Conservation (phyloP, 176 grass and related monocot species). For the Phragmites australis region DNA sequence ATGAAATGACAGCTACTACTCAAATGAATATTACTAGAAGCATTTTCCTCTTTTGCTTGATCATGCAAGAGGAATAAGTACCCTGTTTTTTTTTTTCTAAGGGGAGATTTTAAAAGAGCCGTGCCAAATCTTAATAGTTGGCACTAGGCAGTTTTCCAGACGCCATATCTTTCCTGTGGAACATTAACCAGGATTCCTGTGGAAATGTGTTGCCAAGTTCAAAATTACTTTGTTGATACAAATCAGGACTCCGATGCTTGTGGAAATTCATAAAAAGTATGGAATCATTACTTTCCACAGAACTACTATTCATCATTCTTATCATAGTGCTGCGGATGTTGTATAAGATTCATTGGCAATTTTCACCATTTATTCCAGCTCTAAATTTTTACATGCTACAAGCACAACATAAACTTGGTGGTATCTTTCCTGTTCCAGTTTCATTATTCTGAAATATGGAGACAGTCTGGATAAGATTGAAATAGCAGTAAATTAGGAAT, state of each 20-base stretch:
- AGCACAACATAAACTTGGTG: not conserved
- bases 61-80: not conserved
- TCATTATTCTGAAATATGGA: not conserved
- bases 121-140: not conserved
- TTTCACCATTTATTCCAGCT: not conserved
- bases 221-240: not conserved
- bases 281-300: not conserved
- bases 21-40: not conserved
- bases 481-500: not conserved
- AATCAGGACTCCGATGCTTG: slow-evolving; percentile 12
- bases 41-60: not conserved
- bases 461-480: not conserved
- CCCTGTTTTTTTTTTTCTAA: not conserved
- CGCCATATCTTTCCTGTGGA: not conserved
- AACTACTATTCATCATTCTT: slow-evolving; percentile 21
- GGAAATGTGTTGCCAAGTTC: slow-evolving; percentile 12
- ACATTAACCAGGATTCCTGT: not conserved
- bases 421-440: not conserved
- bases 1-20: not conserved
- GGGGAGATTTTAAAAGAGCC: not conserved
- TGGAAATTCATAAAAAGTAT: not conserved
- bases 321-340: not conserved
- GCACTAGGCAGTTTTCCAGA: not conserved
- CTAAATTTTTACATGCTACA: not conserved
- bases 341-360: not conserved